Percentiles rank a stretch among this genome's conserved stretches.
These are phyloP conservation scores for Leucaena leucocephala DNA, from an alignment of 306 rosid species.

Conservation along the genomic window DNA sequence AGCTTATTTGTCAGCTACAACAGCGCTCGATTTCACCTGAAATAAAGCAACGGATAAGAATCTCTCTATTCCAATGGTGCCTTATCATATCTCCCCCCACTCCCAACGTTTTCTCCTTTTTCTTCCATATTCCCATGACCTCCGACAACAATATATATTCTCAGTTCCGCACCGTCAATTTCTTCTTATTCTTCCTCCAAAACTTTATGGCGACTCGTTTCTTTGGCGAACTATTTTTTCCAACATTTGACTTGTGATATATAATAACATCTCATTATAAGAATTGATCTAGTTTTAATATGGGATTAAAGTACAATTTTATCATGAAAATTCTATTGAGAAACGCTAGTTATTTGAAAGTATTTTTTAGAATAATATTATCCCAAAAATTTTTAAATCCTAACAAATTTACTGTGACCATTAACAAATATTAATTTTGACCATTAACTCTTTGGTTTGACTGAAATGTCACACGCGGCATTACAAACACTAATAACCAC, in stretches of 20 bases:
- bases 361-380: too few relatives aligned
- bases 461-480: too few relatives aligned
- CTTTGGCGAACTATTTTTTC: background rate
- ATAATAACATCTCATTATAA: too few relatives aligned
- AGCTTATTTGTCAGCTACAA: constrained; percentile 27
- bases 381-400: too few relatives aligned
- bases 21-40: background rate
- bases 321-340: too few relatives aligned
- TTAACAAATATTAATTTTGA: too few relatives aligned
- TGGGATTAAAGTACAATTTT: too few relatives aligned
- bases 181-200: background rate
- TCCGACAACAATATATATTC: background rate
- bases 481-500: too few relatives aligned
- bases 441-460: too few relatives aligned
- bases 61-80: background rate
- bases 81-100: background rate
- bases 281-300: too few relatives aligned
- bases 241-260: background rate
- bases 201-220: background rate
- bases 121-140: background rate
- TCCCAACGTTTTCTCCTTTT: background rate
- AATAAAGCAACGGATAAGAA: background rate
- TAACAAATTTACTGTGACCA: too few relatives aligned
- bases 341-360: too few relatives aligned
- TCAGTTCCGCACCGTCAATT: background rate